Conservation (phyloP, 176 grass and related monocot species). For the sorghum (Sorghum bicolor) region DNA sequence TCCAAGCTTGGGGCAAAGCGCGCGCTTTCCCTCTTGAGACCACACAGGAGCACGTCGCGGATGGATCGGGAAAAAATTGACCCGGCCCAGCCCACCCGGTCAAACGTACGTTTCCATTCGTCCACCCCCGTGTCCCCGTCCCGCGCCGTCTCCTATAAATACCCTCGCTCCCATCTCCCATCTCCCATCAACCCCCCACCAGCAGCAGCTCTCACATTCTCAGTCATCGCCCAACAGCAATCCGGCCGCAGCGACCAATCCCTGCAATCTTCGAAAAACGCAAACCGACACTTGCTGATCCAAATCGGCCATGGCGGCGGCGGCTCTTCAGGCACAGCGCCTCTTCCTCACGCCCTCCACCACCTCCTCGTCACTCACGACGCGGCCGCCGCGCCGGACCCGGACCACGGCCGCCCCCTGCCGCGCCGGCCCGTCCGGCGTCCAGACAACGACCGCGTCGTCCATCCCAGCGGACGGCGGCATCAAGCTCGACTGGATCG, state of each 20-base stretch:
- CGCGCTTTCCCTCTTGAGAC: no score
- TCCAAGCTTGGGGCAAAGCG: not conserved
- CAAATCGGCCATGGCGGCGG: not conserved
- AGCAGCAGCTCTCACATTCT: not conserved
- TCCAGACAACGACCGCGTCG: not conserved
- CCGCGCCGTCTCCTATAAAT: not conserved
- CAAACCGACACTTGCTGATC: not conserved
- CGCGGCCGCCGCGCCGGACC: not conserved
- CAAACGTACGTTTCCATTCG: not conserved
- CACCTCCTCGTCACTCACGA: not conserved
- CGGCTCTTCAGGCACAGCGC: constrained; percentile 9
- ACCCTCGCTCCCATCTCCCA: not conserved
- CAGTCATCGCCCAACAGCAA: not conserved
- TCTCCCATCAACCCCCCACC: not conserved
- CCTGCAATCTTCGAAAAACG: not conserved
- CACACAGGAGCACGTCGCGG: no score
- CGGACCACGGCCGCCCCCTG: not conserved
- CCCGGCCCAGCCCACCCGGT: not conserved
- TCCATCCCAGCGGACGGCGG: not conserved
- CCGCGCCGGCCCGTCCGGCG: not conserved
- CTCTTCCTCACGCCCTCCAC: constrained; percentile 4
- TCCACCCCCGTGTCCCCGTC: no score
- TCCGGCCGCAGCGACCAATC: no score
- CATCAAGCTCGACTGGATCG: constrained; percentile 9
- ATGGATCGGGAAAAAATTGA: not conserved